Conservation (phyloP, 78 protist genomes). For the Chrysochromulina tobinii region DNA sequence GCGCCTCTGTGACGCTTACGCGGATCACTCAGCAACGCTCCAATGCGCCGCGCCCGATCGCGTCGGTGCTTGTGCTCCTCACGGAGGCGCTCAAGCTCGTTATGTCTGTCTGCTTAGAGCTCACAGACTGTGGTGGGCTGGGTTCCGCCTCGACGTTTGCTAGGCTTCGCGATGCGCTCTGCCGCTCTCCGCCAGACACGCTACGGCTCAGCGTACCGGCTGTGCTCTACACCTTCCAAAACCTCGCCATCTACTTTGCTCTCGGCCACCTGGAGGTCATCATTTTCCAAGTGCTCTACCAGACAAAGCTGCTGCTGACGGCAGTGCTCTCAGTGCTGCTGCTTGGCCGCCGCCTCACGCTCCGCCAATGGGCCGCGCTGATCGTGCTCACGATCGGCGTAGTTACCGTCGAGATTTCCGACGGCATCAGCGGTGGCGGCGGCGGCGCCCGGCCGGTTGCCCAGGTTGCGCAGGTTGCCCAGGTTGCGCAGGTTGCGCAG, state of each 20-base stretch:
- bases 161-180: too few relatives aligned
- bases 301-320: not conserved
- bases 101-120: too few relatives aligned
- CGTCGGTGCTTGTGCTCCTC: too few relatives aligned
- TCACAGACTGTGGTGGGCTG: too few relatives aligned
- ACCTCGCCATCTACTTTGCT: not conserved
- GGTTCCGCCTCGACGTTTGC: too few relatives aligned
- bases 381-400: not conserved
- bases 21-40: too few relatives aligned
- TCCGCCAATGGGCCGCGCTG: slow-evolving; percentile 7
- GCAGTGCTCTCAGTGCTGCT: slow-evolving; percentile 1
- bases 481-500: too few relatives aligned
- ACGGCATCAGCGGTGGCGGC: not conserved
- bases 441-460: not conserved
- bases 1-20: too few relatives aligned
- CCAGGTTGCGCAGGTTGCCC: not conserved
- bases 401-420: not conserved
- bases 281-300: slow-evolving; percentile 15
- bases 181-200: not conserved
- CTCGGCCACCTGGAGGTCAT: not conserved
- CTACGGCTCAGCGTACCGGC: slow-evolving; percentile 4
- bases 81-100: too few relatives aligned
- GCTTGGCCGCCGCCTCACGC: not conserved
- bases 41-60: too few relatives aligned
- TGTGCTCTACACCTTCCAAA: slow-evolving; percentile 21